phyloP scores from a whole-genome alignment of 345 rosid species.

The Aethionema arabicum region DNA sequence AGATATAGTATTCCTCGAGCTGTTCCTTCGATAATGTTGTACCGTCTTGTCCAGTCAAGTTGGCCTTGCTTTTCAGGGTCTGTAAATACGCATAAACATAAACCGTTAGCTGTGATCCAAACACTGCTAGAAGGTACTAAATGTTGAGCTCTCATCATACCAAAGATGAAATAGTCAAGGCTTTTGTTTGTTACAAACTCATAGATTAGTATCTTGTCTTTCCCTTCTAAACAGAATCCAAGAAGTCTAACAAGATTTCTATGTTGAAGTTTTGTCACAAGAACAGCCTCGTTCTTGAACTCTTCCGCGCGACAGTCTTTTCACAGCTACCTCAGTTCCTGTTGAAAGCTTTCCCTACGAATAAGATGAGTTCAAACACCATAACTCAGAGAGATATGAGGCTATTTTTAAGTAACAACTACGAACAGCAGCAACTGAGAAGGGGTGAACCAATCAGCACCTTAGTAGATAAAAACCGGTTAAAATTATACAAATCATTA shows the following conservation, averaged over 20 bases:
- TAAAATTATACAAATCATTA: too few species aligned
- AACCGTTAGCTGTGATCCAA: not conserved
- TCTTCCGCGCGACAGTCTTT: constrained; percentile 19
- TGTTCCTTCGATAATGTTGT: constrained; percentile 39
- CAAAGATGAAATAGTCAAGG: constrained; percentile 4
- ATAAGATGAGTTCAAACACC: too few species aligned
- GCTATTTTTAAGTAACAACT: too few species aligned
- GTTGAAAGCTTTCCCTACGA: constrained; percentile 8
- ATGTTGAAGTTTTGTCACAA: constrained; percentile 34
- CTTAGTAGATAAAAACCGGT: too few species aligned
- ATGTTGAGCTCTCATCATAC: not conserved
- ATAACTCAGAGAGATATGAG: not conserved
- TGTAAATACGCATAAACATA: constrained; percentile 3
- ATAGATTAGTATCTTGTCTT: constrained; percentile 9
- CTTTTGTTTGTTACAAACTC: constrained; percentile 23
- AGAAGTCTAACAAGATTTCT: constrained; percentile 47
- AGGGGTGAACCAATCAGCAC: too few species aligned
- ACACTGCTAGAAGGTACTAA: not conserved
- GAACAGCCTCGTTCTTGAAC: constrained; percentile 27
- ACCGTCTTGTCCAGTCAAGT: constrained; percentile 47
- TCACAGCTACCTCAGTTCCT: constrained; percentile 29
- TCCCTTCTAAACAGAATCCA: constrained; percentile 32
- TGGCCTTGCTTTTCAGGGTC: constrained; percentile 29
- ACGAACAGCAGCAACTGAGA: too few species aligned
- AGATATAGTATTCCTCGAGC: constrained; percentile 42